phyloP scores from a whole-genome alignment of 805 yeast species.

The Yarrowia sp. region DNA sequence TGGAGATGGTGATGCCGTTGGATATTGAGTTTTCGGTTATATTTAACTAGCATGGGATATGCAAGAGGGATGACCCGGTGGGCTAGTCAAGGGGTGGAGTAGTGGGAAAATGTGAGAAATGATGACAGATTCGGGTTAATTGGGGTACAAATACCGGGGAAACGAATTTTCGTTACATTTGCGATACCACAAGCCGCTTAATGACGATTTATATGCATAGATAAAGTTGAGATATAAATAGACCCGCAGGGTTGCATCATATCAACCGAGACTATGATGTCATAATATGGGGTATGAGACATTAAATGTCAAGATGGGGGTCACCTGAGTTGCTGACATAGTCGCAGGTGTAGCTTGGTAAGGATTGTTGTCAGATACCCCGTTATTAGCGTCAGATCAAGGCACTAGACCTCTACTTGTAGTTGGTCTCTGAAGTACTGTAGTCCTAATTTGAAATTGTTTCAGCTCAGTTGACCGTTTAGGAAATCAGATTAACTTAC shows the following conservation, averaged over 20 bases:
- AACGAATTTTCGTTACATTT: no score
- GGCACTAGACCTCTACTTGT: no score
- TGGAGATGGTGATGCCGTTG: background rate
- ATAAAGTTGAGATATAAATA: background rate
- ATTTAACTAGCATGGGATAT: background rate
- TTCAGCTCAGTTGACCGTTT: no score
- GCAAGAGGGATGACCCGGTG: background rate
- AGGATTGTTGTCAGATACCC: no score
- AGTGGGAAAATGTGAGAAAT: background rate
- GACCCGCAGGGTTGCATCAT: background rate
- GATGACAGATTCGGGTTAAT: background rate
- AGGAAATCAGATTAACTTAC: no score
- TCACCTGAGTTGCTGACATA: background rate
- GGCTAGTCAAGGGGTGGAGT: background rate
- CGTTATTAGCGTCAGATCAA: no score
- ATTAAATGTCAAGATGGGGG: background rate
- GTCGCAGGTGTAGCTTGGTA: no score
- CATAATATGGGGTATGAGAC: conserved; percentile 6
- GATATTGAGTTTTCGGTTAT: background rate
- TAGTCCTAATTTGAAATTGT: no score
- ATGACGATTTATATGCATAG: no score
- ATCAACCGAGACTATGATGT: background rate
- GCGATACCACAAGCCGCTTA: no score
- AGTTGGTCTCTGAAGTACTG: no score
- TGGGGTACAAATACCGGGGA: background rate